These are phyloP conservation scores for Colletotrichum sp. DNA, from an alignment of 2,329 filamentous ascomycete species.

Conservation along the genomic window DNA sequence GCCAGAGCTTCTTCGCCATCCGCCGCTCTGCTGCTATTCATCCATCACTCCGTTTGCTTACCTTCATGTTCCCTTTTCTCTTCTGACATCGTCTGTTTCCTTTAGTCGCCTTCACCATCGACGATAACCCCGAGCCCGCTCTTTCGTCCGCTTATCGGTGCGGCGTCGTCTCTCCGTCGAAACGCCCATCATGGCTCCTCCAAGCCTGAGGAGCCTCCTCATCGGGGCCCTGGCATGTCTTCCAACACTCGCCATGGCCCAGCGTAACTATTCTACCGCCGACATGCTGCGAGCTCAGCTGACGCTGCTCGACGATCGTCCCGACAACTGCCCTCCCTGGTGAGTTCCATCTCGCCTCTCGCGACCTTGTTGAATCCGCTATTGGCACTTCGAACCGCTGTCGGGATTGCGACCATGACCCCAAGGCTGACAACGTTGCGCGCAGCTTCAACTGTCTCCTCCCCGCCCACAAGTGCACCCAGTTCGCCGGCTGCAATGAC, in stretches of 20 bases:
- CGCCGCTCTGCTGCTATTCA: not conserved
- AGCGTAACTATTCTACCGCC: constrained; percentile 58
- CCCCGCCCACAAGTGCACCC: constrained; percentile 87
- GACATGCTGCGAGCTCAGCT: constrained; percentile 70
- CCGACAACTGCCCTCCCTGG: constrained; percentile 81
- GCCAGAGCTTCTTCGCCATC: constrained; percentile 13
- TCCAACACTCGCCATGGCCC: constrained; percentile 43
- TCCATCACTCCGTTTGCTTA: not conserved
- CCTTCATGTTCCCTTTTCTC: not conserved
- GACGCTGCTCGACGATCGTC: constrained; percentile 74
- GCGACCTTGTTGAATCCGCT: constrained; percentile 24
- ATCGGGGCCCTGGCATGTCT: constrained; percentile 44
- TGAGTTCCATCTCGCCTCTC: constrained; percentile 38
- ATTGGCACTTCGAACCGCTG: not conserved
- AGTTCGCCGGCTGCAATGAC: constrained; percentile 88
- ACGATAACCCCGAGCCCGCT: not conserved
- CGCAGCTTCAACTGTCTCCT: constrained; percentile 96
- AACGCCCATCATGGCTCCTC: constrained; percentile 41
- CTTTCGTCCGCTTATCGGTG: not conserved
- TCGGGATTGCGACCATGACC: not conserved
- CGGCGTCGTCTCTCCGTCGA: not conserved
- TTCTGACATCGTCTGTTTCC: not conserved
- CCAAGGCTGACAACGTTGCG: constrained; percentile 26
- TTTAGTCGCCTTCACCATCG: not conserved
- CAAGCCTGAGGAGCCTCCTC: constrained; percentile 40